These are phyloP conservation scores for Mycena alexandri DNA, from an alignment of 768 basidiomycete genomes.

Conservation along the genomic window DNA sequence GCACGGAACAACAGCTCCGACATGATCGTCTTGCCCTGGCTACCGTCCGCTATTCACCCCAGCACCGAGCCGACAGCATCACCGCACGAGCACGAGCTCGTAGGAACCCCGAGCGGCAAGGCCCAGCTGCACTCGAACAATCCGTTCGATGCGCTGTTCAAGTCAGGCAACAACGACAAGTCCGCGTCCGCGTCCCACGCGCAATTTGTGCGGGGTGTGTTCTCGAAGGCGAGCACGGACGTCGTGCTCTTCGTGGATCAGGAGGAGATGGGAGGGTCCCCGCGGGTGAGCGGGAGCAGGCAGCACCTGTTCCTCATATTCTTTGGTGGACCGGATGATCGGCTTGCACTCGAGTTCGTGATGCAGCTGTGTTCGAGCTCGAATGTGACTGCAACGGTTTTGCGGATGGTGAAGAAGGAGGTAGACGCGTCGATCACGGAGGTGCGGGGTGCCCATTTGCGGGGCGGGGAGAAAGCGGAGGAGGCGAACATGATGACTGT, in stretches of 20 bases:
- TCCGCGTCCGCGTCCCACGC: conserved; percentile 74
- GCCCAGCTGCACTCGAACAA: conserved; percentile 51
- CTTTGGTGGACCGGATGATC: conserved; percentile 95
- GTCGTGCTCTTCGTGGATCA: conserved; percentile 89
- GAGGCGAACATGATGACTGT: conserved; percentile 59
- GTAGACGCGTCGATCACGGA: conserved; percentile 36
- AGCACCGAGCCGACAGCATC: conserved; percentile 18
- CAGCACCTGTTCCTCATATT: conserved; percentile 90
- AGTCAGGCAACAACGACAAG: conserved; percentile 49
- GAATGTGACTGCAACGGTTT: conserved; percentile 78
- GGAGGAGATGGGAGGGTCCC: conserved; percentile 48
- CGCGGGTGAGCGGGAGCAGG: conserved; percentile 43
- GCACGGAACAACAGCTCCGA: conserved; percentile 72
- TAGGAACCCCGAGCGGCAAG: conserved; percentile 32
- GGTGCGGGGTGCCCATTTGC: conserved; percentile 46
- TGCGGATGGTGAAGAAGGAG: conserved; percentile 71
- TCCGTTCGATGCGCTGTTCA: conserved; percentile 83
- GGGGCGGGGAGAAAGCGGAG: conserved; percentile 44
- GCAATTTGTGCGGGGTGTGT: conserved; percentile 86
- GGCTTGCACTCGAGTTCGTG: conserved; percentile 87
- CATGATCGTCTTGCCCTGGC: conserved; percentile 88
- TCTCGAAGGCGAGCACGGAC: conserved; percentile 76
- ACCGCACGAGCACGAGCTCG: conserved; percentile 24
- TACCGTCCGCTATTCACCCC: conserved; percentile 49
- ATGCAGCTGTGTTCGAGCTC: conserved; percentile 84